Percentiles rank a stretch among this genome's conserved stretches.
Conservation (phyloP, 2,329 filamentous ascomycete genomes). For the Allantophomopsis cytisporea region DNA sequence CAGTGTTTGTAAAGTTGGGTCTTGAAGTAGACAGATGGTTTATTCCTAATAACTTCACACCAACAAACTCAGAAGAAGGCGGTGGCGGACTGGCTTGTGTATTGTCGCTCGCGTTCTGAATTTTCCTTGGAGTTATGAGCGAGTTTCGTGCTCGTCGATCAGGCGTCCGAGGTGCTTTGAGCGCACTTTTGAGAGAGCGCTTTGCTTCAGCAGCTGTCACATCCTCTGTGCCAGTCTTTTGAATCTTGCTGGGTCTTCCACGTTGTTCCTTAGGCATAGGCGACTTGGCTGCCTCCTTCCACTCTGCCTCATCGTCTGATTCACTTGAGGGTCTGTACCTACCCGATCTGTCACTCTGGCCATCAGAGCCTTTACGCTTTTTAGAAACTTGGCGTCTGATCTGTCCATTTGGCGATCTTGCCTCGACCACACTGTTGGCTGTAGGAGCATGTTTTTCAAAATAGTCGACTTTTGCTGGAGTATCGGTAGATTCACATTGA, state of each 20-base stretch:
- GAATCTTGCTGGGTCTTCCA: not conserved
- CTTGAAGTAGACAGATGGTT: not conserved
- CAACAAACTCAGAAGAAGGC: too few species aligned
- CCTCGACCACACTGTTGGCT: too few species aligned
- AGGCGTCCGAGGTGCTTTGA: too few species aligned
- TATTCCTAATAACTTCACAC: too few species aligned
- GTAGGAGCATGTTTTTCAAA: too few species aligned
- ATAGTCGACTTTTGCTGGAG: too few species aligned
- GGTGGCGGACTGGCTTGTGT: too few species aligned
- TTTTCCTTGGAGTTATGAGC: too few species aligned
- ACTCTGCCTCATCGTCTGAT: not conserved
- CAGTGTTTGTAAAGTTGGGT: not conserved
- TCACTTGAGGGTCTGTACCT: not conserved
- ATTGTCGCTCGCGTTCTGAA: not conserved
- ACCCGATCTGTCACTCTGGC: not conserved
- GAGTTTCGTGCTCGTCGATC: too few species aligned
- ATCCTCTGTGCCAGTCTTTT: not conserved
- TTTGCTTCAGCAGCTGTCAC: not conserved
- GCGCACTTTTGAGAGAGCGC: too few species aligned
- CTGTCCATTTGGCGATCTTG: too few species aligned
- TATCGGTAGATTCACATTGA: too few species aligned
- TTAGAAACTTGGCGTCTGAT: not conserved
- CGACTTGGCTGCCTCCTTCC: not conserved
- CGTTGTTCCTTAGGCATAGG: not conserved
- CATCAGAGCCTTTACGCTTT: not conserved